phyloP scores from a whole-genome alignment of 345 rosid genomes.

The Raphanus raphanistrum region DNA sequence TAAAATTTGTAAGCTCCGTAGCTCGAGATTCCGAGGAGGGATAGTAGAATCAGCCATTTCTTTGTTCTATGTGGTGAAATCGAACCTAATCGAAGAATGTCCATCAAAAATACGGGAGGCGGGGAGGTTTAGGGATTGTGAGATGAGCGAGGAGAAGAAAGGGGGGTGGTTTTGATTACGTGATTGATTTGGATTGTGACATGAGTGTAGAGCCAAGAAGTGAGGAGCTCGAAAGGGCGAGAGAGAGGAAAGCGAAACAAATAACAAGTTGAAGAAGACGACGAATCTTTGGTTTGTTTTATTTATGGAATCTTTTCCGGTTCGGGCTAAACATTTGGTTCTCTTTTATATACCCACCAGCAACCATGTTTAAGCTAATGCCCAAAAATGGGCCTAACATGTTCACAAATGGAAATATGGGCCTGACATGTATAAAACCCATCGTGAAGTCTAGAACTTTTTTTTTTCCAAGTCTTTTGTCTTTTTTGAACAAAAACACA shows the following conservation, averaged over 20 bases:
- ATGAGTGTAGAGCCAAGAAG: constrained; percentile 13
- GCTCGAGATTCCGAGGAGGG: constrained; percentile 58
- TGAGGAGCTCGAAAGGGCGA: neutral
- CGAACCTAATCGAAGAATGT: constrained; percentile 39
- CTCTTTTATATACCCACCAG: neutral
- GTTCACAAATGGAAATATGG: neutral
- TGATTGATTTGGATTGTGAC: constrained; percentile 19
- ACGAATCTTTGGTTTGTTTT: neutral
- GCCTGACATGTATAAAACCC: neutral
- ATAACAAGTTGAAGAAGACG: constrained; percentile 11
- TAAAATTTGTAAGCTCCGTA: constrained; percentile 73
- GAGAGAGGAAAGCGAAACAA: neutral
- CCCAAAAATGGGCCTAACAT: neutral
- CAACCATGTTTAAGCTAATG: neutral
- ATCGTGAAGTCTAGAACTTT: neutral
- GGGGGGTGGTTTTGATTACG: neutral
- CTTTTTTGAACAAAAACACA: too few relatives aligned
- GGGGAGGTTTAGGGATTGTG: neutral
- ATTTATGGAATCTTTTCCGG: neutral
- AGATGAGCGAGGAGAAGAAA: neutral
- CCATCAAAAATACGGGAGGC: constrained; percentile 34
- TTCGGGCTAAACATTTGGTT: neutral
- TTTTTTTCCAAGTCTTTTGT: too few relatives aligned
- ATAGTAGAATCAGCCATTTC: constrained; percentile 57
- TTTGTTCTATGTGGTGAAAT: constrained; percentile 50